phyloP scores from a whole-genome alignment of 495 filamentous ascomycete species.

The Haplographium delicatum region DNA sequence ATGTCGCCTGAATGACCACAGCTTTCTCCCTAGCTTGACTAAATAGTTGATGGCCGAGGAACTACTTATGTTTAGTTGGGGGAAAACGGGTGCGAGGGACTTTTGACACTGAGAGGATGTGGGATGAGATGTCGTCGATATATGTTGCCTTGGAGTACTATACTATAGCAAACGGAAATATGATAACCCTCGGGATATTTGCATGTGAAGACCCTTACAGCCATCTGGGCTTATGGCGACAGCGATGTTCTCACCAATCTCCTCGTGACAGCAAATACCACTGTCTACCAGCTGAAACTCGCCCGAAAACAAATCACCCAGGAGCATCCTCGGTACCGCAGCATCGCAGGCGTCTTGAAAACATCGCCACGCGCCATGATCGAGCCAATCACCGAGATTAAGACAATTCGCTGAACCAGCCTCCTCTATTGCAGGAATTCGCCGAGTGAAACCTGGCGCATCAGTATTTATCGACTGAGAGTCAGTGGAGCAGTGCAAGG shows the following conservation, averaged over 20 bases:
- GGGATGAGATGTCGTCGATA: too few relatives aligned
- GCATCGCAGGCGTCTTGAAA: neutral
- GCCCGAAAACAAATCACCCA: neutral
- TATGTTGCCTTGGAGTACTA: too few relatives aligned
- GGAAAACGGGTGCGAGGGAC: too few relatives aligned
- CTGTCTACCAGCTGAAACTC: slow-evolving; percentile 8
- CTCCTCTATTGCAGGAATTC: neutral
- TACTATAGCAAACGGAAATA: too few relatives aligned
- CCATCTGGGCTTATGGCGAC: neutral
- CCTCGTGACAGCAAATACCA: slow-evolving; percentile 15
- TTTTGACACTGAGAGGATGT: too few relatives aligned
- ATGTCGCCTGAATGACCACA: neutral
- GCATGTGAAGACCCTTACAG: slow-evolving; percentile 9
- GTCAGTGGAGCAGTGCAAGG: too few relatives aligned
- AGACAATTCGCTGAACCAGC: neutral
- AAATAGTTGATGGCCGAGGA: too few relatives aligned
- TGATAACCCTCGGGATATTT: neutral
- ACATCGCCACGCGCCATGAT: neutral
- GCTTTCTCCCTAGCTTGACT: neutral
- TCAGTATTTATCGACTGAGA: too few relatives aligned
- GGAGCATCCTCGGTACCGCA: neutral
- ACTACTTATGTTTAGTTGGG: neutral
- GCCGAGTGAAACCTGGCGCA: neutral
- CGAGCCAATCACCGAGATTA: neutral
- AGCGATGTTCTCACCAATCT: slow-evolving; percentile 1